Evolutionary conservation across 495 filamentous ascomycete species (phyloP).

Genomic region (Penicillium tannophilum): DNA sequence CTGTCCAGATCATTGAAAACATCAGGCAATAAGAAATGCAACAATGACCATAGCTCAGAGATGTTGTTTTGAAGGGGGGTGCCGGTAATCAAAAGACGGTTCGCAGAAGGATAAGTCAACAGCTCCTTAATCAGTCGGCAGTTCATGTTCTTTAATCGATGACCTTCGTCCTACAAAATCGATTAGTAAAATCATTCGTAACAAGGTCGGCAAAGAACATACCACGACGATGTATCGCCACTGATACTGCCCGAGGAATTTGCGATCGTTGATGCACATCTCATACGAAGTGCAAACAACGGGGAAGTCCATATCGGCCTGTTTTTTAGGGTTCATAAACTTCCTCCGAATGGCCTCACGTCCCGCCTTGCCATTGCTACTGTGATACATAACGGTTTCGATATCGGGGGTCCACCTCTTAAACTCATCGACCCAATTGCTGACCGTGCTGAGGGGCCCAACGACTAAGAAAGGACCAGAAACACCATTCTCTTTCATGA

Average conservation of each 20-base stretch:
- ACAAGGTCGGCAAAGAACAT: conserved; percentile 30
- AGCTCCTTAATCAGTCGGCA: conserved; percentile 92
- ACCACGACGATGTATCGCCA: conserved; percentile 99
- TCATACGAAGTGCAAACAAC: conserved; percentile 98
- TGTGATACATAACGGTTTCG: conserved; percentile 80
- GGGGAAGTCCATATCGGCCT: conserved; percentile 62
- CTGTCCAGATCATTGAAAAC: conserved; percentile 92
- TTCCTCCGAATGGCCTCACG: conserved; percentile 68
- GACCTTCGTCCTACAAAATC: conserved; percentile 78
- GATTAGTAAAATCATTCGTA: conserved; percentile 34
- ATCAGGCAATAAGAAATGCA: conserved; percentile 98
- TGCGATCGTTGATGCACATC: conserved; percentile 90
- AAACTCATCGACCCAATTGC: conserved; percentile 98
- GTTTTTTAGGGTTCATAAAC: conserved; percentile 60
- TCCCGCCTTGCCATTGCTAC: conserved; percentile 70
- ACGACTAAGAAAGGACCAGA: conserved; percentile 89
- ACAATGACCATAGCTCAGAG: conserved; percentile 96
- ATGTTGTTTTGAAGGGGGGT: conserved; percentile 99
- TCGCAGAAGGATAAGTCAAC: conserved; percentile 62
- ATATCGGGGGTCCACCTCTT: conserved; percentile 93
- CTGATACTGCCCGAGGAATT: conserved; percentile 74
- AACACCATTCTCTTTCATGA: conserved; percentile 71
- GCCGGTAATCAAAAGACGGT: conserved; percentile 92
- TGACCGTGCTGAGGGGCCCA: conserved; percentile 92
- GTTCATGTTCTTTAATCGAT: conserved; percentile 97